These are phyloP conservation scores for Lycium barbarum DNA, from an alignment of 257 asterid genomes.

Conservation along the genomic window DNA sequence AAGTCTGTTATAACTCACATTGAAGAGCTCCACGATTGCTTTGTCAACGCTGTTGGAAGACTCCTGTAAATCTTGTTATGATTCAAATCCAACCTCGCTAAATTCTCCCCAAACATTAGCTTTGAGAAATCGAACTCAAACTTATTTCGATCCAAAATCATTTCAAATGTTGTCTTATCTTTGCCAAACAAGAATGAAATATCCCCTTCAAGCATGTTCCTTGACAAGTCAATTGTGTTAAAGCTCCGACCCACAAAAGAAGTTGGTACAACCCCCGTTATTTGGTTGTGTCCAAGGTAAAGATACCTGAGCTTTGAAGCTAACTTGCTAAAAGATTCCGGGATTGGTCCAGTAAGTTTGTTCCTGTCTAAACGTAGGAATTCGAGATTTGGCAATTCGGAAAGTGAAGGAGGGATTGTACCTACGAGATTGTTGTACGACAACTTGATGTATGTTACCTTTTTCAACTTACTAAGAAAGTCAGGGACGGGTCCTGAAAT, in stretches of 20 bases:
- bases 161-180: conserved; percentile 32
- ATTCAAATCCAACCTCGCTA: conserved; percentile 47
- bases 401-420: conserved; percentile 52
- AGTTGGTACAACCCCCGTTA: conserved; percentile 48
- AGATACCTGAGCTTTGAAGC: conserved; percentile 31
- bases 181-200: conserved; percentile 59
- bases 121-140: conserved; percentile 53
- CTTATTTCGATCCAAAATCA: conserved; percentile 44
- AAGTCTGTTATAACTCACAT: conserved; percentile 56
- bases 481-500: conserved; percentile 58
- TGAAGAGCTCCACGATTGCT: conserved; percentile 20
- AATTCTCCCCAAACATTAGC: conserved; percentile 39
- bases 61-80: conserved; percentile 56
- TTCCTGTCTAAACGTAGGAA: conserved; percentile 52
- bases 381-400: conserved; percentile 42
- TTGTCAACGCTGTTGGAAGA: conserved; percentile 44
- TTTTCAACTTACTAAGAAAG: conserved; percentile 45
- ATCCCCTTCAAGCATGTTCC: conserved; percentile 55
- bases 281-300: conserved; percentile 47
- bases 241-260: conserved; percentile 37
- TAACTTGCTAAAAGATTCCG: conserved; percentile 51
- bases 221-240: conserved; percentile 38
- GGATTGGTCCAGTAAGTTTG: conserved; percentile 58
- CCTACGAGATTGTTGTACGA: conserved; percentile 55
- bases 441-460: conserved; percentile 44